Conservation (phyloP, 164 flowering plant genomes). For the Paratinospora sagittata region DNA sequence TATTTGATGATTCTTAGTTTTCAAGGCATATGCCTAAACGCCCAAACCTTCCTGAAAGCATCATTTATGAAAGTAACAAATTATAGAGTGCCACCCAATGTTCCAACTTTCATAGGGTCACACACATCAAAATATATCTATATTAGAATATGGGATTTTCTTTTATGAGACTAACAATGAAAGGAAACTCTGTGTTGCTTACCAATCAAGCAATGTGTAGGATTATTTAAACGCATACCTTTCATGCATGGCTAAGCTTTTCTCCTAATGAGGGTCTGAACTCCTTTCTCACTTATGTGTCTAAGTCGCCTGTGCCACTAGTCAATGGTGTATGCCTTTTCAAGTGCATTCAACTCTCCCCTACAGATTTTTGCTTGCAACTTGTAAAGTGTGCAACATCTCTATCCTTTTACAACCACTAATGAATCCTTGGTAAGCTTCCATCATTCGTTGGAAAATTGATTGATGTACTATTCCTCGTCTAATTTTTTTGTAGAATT, state of each 20-base stretch:
- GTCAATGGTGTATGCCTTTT: too few relatives aligned
- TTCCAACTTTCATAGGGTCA: too few relatives aligned
- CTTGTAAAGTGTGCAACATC: background rate
- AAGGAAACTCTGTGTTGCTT: too few relatives aligned
- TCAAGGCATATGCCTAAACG: too few relatives aligned
- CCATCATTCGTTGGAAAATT: background rate
- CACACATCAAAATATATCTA: too few relatives aligned
- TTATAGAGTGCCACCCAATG: too few relatives aligned
- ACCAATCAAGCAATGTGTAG: background rate
- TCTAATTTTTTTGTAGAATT: background rate
- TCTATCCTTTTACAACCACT: background rate
- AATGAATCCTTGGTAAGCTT: background rate
- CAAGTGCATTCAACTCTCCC: background rate
- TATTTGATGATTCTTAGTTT: too few relatives aligned
- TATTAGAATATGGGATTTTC: too few relatives aligned
- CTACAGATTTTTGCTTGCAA: background rate
- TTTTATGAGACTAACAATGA: too few relatives aligned
- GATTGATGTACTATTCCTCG: background rate
- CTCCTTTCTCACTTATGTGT: slow-evolving; percentile 9
- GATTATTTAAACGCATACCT: background rate
- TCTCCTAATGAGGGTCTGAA: background rate
- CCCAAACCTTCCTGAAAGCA: too few relatives aligned
- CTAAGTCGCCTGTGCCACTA: too few relatives aligned
- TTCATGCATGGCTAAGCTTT: background rate
- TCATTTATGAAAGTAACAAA: too few relatives aligned